Conservation (phyloP, 2,329 filamentous ascomycete species). For the Calonectria naviculata region DNA sequence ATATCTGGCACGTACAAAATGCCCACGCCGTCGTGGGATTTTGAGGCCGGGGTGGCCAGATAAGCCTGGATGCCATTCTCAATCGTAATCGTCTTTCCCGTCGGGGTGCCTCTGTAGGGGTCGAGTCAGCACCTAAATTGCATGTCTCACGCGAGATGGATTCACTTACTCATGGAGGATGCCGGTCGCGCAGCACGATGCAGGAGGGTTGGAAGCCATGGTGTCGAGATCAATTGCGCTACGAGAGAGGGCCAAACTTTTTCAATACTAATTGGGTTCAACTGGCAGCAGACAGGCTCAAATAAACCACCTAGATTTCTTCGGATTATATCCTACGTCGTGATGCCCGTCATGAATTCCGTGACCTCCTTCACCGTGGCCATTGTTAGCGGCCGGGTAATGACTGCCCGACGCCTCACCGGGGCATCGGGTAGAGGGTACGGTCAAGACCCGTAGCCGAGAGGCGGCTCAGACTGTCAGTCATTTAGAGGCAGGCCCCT, state of each 20-base stretch:
- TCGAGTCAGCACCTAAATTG: not conserved
- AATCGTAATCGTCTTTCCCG: conserved; percentile 54
- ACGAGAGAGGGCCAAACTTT: not conserved
- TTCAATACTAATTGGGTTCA: not conserved
- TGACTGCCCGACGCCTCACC: not conserved
- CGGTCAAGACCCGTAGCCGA: not conserved
- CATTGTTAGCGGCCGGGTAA: not conserved
- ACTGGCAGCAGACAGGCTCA: not conserved
- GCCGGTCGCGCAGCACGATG: conserved; percentile 7
- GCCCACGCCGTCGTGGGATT: conserved; percentile 44
- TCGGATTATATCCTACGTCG: not conserved
- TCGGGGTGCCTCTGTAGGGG: conserved; percentile 51
- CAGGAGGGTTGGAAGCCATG: conserved; percentile 17
- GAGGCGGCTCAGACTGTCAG: not conserved
- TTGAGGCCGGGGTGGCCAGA: conserved; percentile 55
- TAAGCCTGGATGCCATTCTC: conserved; percentile 56
- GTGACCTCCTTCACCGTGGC: not conserved
- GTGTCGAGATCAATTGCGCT: not conserved
- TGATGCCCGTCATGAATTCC: not conserved
- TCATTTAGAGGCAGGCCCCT: not conserved
- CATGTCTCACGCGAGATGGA: not conserved
- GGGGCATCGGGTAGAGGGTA: not conserved
- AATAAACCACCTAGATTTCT: not conserved
- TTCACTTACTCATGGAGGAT: conserved; percentile 18
- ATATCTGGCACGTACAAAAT: conserved; percentile 61